A percentile compares a stretch with the other conserved stretches of the same genome.
These are phyloP conservation scores for Cutaneotrichosporon cyanovorans DNA, from an alignment of 1,284 basidiomycete genomes.

Conservation along the genomic window DNA sequence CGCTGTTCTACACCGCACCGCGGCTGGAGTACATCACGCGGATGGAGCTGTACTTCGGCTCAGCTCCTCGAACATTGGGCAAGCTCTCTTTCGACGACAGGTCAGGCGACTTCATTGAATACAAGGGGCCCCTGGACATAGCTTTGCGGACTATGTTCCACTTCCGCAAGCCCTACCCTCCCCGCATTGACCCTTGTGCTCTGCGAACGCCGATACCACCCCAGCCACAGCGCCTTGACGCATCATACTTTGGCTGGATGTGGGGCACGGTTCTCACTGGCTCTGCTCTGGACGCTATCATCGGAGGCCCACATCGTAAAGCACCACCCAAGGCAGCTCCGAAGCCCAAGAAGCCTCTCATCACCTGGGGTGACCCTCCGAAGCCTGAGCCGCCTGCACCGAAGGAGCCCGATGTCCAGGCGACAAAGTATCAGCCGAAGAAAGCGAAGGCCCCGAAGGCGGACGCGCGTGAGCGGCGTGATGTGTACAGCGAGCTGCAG, in stretches of 20 bases:
- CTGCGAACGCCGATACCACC: slow-evolving; percentile 30
- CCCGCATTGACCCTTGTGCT: slow-evolving; percentile 36
- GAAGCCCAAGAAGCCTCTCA: slow-evolving; percentile 33
- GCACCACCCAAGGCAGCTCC: slow-evolving; percentile 26
- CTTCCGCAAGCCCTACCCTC: slow-evolving; percentile 44
- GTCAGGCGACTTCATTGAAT: slow-evolving; percentile 46
- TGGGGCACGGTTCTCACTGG: slow-evolving; percentile 46
- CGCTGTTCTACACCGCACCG: slow-evolving; percentile 62
- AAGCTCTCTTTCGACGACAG: slow-evolving; percentile 40
- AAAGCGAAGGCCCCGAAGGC: slow-evolving; percentile 21
- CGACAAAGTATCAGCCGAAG: slow-evolving; percentile 3
- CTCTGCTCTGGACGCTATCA: slow-evolving; percentile 37
- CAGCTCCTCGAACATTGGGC: slow-evolving; percentile 28
- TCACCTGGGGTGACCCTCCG: slow-evolving; percentile 39
- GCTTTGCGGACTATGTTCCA: slow-evolving; percentile 46
- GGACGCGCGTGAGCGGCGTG: slow-evolving; percentile 33
- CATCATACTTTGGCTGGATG: slow-evolving; percentile 40
- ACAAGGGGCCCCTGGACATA: slow-evolving; percentile 39
- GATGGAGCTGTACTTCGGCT: slow-evolving; percentile 35
- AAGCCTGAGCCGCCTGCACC: slow-evolving; percentile 14
- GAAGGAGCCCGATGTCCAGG: slow-evolving; percentile 3
- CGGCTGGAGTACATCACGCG: slow-evolving; percentile 44
- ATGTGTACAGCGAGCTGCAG: slow-evolving; percentile 43
- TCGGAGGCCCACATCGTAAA: slow-evolving; percentile 42
- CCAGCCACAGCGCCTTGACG: slow-evolving; percentile 36